phyloP scores from a whole-genome alignment of 352 stramenopile species.

The Phytophthora ramorum region DNA sequence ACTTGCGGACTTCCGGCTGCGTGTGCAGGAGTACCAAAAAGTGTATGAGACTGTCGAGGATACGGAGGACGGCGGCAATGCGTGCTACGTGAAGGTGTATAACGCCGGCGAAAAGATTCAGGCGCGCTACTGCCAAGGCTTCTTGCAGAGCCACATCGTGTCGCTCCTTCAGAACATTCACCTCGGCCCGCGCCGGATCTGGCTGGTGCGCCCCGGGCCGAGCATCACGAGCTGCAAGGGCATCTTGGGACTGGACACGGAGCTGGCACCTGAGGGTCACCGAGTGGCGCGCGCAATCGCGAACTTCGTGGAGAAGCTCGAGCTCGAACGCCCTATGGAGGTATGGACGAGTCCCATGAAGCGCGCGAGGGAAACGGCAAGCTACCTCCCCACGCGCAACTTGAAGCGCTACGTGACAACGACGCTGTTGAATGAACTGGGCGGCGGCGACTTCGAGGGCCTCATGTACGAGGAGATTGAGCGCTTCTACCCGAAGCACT shows the following conservation, averaged over 20 bases:
- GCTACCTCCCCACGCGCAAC: constrained; percentile 64
- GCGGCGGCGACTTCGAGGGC: constrained; percentile 91
- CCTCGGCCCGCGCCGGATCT: constrained; percentile 89
- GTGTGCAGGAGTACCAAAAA: constrained; percentile 94
- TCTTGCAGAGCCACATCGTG: constrained; percentile 88
- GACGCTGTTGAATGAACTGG: constrained; percentile 92
- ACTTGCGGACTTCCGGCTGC: constrained; percentile 88
- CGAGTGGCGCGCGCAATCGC: constrained; percentile 81
- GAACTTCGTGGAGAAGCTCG: constrained; percentile 86
- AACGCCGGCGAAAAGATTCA: constrained; percentile 94
- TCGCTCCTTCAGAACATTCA: constrained; percentile 94
- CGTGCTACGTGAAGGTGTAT: constrained; percentile 94
- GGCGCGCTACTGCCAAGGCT: constrained; percentile 85
- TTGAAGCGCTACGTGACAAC: constrained; percentile 86
- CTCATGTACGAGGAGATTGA: constrained; percentile 90
- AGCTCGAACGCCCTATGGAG: constrained; percentile 76
- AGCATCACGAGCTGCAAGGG: constrained; percentile 80
- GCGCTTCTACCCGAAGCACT: constrained; percentile 89
- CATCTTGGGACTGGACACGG: constrained; percentile 84
- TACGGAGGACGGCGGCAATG: constrained; percentile 71
- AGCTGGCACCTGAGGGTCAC: constrained; percentile 84
- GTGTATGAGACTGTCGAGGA: constrained; percentile 94
- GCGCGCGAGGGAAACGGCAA: constrained; percentile 75
- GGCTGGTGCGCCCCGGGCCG: constrained; percentile 88
- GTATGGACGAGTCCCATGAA: constrained; percentile 88